Conservation (phyloP, 495 filamentous ascomycete genomes). For the Hypoxylon rickii region DNA sequence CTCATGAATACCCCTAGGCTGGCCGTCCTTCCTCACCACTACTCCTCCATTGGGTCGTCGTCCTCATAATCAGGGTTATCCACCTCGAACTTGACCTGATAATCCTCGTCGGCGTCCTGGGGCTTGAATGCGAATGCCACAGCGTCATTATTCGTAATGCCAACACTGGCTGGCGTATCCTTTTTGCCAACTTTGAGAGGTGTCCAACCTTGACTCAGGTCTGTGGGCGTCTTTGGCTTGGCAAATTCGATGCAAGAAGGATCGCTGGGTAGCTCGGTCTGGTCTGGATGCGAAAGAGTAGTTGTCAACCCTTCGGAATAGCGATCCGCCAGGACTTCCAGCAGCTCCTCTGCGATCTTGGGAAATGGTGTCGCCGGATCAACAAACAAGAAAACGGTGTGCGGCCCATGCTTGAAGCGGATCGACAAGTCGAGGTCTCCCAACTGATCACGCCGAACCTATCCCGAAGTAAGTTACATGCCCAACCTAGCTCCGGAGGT, state of each 20-base stretch:
- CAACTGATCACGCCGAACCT: conserved; percentile 28
- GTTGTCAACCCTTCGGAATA: conserved; percentile 52
- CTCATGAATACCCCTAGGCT: conserved; percentile 1
- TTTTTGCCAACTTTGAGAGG: conserved; percentile 38
- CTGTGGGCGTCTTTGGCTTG: conserved; percentile 37
- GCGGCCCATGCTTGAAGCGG: conserved; percentile 77
- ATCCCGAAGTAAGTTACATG: conserved; percentile 6
- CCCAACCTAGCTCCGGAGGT: background rate
- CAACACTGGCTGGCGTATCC: conserved; percentile 45
- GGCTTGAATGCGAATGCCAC: conserved; percentile 71
- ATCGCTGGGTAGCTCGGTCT: conserved; percentile 42
- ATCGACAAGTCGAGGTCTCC: conserved; percentile 62
- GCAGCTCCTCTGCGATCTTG: conserved; percentile 65
- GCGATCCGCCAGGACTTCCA: conserved; percentile 55
- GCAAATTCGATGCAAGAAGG: conserved; percentile 49
- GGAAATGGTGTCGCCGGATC: conserved; percentile 63
- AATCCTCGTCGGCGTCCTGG: conserved; percentile 50
- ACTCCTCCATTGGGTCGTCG: conserved; percentile 26
- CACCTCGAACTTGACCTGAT: conserved; percentile 67
- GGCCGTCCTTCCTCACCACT: background rate
- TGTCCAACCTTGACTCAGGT: conserved; percentile 48
- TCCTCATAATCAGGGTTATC: conserved; percentile 53
- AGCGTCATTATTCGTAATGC: conserved; percentile 58
- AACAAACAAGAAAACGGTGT: conserved; percentile 75
- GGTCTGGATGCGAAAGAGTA: conserved; percentile 18